Evolutionary conservation across 306 rosid species (phyloP).

Genomic region (Arachis stenosperma): DNA sequence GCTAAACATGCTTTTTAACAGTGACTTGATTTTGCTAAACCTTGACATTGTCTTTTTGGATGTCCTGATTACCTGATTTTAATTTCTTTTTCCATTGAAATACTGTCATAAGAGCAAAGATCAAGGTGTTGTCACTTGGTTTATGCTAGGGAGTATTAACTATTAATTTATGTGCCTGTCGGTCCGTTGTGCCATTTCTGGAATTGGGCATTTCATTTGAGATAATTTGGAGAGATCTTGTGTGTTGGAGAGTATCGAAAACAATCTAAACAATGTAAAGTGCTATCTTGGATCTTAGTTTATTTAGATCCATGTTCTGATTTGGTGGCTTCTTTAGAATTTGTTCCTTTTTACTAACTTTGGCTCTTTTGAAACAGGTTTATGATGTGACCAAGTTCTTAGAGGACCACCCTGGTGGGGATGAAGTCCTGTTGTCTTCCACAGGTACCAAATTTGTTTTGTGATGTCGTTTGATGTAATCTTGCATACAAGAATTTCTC

Average conservation of each 20-base stretch:
- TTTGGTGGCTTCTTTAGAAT: constrained; percentile 3
- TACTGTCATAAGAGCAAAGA: not conserved
- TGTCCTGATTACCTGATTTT: not conserved
- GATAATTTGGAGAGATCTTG: not conserved
- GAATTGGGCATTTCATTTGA: constrained; percentile 5
- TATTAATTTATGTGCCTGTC: not conserved
- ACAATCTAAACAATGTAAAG: not conserved
- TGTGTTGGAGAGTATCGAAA: not conserved
- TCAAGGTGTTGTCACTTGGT: not conserved
- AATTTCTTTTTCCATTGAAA: constrained; percentile 14
- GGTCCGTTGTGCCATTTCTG: constrained; percentile 11
- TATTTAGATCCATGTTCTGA: not conserved
- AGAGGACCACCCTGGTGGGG: constrained; percentile 99
- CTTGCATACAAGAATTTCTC: no score
- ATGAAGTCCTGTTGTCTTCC: constrained; percentile 74
- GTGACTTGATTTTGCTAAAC: constrained; percentile 1
- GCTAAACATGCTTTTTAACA: not conserved
- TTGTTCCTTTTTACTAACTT: constrained; percentile 24
- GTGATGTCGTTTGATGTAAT: no score
- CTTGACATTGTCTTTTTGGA: constrained; percentile 8
- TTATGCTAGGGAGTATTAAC: constrained; percentile 3
- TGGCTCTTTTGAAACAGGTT: constrained; percentile 57
- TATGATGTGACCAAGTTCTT: constrained; percentile 88
- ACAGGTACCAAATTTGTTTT: constrained; percentile 55
- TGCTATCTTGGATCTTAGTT: constrained; percentile 4